phyloP scores from a whole-genome alignment of 1,284 basidiomycete species.

The Sanguinoderma infundibulare region DNA sequence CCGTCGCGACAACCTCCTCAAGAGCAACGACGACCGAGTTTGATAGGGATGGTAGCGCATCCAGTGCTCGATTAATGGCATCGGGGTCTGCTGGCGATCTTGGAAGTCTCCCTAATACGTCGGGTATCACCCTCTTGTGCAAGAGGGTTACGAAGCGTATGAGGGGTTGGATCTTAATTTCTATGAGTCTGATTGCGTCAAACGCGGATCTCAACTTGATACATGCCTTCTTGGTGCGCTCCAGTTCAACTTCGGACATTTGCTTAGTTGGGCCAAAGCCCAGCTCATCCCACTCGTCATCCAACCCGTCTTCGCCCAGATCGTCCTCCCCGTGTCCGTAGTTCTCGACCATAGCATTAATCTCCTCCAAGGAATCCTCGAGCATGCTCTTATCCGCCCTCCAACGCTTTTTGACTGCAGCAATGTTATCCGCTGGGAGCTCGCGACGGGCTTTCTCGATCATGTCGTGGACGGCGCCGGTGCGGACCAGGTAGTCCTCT shows the following conservation, averaged over 20 bases:
- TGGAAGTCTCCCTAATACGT: conserved; percentile 44
- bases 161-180: conserved; percentile 54
- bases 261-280: conserved; percentile 47
- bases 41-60: conserved; percentile 56
- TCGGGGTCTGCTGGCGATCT: conserved; percentile 27
- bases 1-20: conserved; percentile 67
- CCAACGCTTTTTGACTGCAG: conserved; percentile 64
- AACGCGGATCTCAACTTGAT: neutral
- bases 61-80: conserved; percentile 40
- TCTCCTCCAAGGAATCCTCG: conserved; percentile 63
- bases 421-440: conserved; percentile 59
- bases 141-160: conserved; percentile 63
- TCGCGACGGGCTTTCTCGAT: conserved; percentile 58
- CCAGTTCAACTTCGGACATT: conserved; percentile 33
- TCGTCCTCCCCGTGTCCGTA: conserved; percentile 23
- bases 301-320: conserved; percentile 35
- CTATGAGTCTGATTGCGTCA: neutral
- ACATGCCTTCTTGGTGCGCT: conserved; percentile 34
- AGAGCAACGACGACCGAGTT: conserved; percentile 50
- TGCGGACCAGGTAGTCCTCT: conserved; percentile 60
- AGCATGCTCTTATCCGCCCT: conserved; percentile 58
- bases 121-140: conserved; percentile 61
- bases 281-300: conserved; percentile 68
- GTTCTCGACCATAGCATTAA: conserved; percentile 57
- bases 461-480: conserved; percentile 67